Evolutionary conservation across 2,329 filamentous ascomycete species (phyloP).

Genomic region (Colletotrichum nymphaeae): DNA sequence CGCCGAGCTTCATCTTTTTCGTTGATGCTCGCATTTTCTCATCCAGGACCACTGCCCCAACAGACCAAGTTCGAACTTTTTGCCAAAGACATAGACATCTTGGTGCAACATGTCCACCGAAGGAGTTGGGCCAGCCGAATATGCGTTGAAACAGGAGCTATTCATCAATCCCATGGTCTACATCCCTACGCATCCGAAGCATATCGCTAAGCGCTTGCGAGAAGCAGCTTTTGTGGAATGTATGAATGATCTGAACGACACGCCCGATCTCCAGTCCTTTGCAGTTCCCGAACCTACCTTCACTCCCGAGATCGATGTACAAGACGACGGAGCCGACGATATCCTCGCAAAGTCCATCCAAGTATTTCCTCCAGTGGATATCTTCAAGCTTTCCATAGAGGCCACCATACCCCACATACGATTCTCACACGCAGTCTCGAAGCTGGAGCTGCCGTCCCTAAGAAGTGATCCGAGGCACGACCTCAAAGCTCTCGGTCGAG

Average conservation of each 20-base stretch:
- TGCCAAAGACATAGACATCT: neutral
- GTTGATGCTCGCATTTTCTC: neutral
- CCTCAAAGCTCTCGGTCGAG: neutral
- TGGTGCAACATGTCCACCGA: neutral
- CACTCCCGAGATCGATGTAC: neutral
- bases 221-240: neutral
- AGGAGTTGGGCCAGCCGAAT: neutral
- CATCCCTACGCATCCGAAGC: neutral
- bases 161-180: neutral
- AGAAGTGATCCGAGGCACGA: conserved; percentile 22
- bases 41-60: neutral
- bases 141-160: neutral
- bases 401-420: neutral
- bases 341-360: neutral
- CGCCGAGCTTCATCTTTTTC: neutral
- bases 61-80: neutral
- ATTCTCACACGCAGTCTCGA: neutral
- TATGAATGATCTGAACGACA: neutral
- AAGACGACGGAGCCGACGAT: neutral
- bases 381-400: conserved; percentile 8
- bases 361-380: neutral
- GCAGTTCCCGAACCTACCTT: neutral
- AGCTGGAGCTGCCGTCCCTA: conserved; percentile 25
- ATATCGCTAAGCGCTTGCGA: neutral
- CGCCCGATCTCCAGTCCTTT: neutral